These are phyloP conservation scores for Rugonectria rugulosa DNA, from an alignment of 2,329 filamentous ascomycete genomes.

Conservation along the genomic window DNA sequence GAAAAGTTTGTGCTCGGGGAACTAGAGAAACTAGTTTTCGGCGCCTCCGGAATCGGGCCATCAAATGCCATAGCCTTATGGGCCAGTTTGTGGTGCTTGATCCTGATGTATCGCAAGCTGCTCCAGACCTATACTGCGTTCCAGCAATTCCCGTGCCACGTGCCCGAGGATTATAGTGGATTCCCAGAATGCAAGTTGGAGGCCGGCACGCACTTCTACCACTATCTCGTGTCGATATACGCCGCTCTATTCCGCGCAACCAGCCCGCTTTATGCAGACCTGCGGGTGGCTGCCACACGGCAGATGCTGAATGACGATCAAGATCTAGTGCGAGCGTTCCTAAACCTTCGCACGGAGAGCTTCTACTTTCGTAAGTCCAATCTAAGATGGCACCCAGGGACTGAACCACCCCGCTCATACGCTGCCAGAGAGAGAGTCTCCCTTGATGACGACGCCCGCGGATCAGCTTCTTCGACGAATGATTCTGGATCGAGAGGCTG, in stretches of 20 bases:
- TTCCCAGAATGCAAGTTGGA: constrained; percentile 40
- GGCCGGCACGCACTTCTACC: constrained; percentile 39
- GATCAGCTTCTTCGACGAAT: constrained; percentile 39
- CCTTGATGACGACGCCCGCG: constrained; percentile 37
- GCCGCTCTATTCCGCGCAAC: constrained; percentile 38
- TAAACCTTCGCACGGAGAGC: constrained; percentile 39
- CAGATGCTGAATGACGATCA: constrained; percentile 35
- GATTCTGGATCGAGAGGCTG: constrained; percentile 38
- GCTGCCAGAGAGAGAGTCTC: constrained; percentile 36
- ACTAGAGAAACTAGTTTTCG: constrained; percentile 38
- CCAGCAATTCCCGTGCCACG: constrained; percentile 40
- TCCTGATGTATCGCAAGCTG: constrained; percentile 40
- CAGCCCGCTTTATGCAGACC: constrained; percentile 39
- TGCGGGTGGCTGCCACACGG: constrained; percentile 33
- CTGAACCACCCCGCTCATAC: constrained; percentile 21
- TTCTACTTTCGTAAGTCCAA: constrained; percentile 39
- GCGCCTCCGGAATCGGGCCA: constrained; percentile 32
- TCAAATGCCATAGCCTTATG: constrained; percentile 37
- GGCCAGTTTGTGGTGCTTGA: constrained; percentile 40
- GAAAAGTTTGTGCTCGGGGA: constrained; percentile 37
- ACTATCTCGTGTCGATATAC: constrained; percentile 40
- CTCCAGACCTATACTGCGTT: constrained; percentile 40
- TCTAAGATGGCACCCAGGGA: neutral
- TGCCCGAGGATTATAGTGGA: constrained; percentile 39
- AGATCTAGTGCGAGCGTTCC: constrained; percentile 33